These are phyloP conservation scores for Leptodermis oblonga DNA, from an alignment of 257 asterid species.

Conservation along the genomic window DNA sequence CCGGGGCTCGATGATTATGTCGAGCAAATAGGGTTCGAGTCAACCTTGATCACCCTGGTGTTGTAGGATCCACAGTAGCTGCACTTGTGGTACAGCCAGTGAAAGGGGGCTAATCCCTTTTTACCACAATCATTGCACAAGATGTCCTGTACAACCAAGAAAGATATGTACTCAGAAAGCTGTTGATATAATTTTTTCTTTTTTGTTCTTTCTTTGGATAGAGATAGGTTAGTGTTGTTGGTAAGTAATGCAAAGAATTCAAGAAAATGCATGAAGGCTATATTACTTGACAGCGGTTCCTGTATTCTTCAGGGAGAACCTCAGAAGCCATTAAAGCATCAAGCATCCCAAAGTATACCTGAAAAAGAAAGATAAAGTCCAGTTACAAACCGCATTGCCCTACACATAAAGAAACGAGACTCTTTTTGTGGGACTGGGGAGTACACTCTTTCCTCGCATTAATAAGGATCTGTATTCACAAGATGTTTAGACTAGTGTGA, in stretches of 20 bases:
- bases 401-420: neutral
- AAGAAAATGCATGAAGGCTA: neutral
- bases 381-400: neutral
- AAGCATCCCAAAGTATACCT: constrained; percentile 97
- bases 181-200: neutral
- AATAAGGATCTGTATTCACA: neutral
- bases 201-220: neutral
- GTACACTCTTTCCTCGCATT: neutral
- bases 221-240: neutral
- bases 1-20: constrained; percentile 24
- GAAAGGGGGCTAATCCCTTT: constrained; percentile 80
- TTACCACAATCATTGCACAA: constrained; percentile 84
- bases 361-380: constrained; percentile 12
- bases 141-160: constrained; percentile 47
- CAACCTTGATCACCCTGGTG: constrained; percentile 85
- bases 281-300: constrained; percentile 69
- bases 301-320: constrained; percentile 87
- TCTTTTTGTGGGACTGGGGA: no score
- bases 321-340: constrained; percentile 94
- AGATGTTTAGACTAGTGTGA: neutral
- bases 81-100: constrained; percentile 95
- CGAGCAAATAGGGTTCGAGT: constrained; percentile 50
- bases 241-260: neutral
- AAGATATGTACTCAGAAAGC: neutral
- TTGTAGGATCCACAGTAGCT: constrained; percentile 78